Evolutionary conservation across 345 rosid species (phyloP).

Genomic region (Populus alba): DNA sequence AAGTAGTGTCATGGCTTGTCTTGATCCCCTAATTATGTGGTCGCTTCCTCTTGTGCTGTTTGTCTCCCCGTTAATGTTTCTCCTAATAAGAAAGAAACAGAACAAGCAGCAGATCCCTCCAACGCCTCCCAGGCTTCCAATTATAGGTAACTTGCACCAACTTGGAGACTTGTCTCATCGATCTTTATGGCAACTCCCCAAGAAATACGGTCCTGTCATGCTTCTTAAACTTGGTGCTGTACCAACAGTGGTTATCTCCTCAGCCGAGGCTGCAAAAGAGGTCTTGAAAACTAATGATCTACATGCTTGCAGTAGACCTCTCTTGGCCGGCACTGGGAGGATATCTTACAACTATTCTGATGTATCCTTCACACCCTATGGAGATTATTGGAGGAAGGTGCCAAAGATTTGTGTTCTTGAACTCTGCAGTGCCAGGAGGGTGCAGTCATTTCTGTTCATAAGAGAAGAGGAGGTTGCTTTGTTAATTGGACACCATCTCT

Average conservation of each 20-base stretch:
- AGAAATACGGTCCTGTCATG: constrained; percentile 1
- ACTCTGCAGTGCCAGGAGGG: no score
- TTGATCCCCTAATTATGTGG: no score
- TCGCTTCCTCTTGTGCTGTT: no score
- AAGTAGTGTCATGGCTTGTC: no score
- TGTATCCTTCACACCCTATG: constrained; percentile 6
- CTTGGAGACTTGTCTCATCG: constrained; percentile 5
- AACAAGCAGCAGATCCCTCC: constrained; percentile 1
- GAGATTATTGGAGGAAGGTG: constrained; percentile 9
- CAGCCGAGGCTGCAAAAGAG: constrained; percentile 10
- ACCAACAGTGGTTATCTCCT: neutral
- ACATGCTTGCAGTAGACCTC: constrained; percentile 11
- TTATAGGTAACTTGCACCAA: constrained; percentile 13
- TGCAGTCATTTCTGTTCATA: no score
- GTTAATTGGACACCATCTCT: no score
- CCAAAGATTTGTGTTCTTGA: no score
- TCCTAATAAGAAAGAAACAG: no score
- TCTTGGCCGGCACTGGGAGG: neutral
- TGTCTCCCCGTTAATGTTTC: no score
- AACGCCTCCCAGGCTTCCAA: constrained; percentile 5
- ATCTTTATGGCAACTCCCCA: constrained; percentile 1
- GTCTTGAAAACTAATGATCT: constrained; percentile 4
- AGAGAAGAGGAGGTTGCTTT: no score
- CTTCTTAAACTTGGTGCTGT: neutral
- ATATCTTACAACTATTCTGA: constrained; percentile 9